A percentile compares a stretch with the other conserved stretches of the same genome.
Conservation (phyloP, 2,329 filamentous ascomycete genomes). For the Phoma sp. region DNA sequence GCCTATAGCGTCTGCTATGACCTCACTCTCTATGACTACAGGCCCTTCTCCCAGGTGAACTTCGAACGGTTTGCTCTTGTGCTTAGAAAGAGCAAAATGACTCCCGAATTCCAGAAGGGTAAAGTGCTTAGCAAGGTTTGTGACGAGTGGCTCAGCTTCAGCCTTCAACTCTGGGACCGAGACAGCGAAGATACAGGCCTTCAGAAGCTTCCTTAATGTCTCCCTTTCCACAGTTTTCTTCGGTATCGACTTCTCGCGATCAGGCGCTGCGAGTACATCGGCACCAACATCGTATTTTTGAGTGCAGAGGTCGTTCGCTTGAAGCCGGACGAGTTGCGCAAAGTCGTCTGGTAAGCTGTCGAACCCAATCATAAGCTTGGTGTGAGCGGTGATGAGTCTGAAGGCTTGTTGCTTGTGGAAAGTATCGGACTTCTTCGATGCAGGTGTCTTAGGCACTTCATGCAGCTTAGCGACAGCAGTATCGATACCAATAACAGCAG, state of each 20-base stretch:
- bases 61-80: constrained; percentile 79
- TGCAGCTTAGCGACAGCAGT: constrained; percentile 86
- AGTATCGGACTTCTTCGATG: constrained; percentile 71
- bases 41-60: constrained; percentile 86
- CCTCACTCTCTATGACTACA: constrained; percentile 82
- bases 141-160: constrained; percentile 76
- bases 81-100: constrained; percentile 80
- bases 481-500: constrained; percentile 84
- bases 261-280: constrained; percentile 74
- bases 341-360: constrained; percentile 91
- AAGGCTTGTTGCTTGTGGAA: constrained; percentile 96
- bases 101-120: constrained; percentile 87
- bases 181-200: constrained; percentile 84
- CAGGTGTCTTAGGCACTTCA: constrained; percentile 72
- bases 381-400: constrained; percentile 82
- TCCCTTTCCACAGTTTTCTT: constrained; percentile 88
- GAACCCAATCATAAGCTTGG: constrained; percentile 87
- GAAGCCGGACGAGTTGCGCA: constrained; percentile 80
- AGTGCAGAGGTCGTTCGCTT: constrained; percentile 82
- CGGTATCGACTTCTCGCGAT: constrained; percentile 79
- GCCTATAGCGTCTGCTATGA: constrained; percentile 87
- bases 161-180: constrained; percentile 81
- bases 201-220: constrained; percentile 83
- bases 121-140: constrained; percentile 87
- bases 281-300: constrained; percentile 75